These are phyloP conservation scores for Beauveria sp. DNA, from an alignment of 2,329 filamentous ascomycete species.

Conservation along the genomic window DNA sequence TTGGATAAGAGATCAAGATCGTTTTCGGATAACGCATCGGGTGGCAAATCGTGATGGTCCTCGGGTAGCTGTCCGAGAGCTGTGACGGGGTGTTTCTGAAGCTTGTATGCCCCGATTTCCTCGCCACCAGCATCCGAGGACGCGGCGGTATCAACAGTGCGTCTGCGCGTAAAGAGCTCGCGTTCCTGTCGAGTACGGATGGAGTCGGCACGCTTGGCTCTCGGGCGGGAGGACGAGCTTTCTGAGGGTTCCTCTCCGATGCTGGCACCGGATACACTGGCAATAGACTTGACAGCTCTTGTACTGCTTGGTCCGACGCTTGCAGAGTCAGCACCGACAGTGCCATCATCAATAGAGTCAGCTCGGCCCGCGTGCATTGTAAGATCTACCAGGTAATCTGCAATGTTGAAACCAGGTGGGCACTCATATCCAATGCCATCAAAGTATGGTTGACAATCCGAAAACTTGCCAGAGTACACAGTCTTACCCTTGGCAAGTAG, in stretches of 20 bases:
- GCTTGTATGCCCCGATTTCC: conserved; percentile 42
- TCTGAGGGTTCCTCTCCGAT: conserved; percentile 60
- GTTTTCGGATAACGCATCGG: conserved; percentile 54
- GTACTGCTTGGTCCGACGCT: conserved; percentile 80
- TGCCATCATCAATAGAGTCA: conserved; percentile 47
- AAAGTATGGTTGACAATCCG: conserved; percentile 85
- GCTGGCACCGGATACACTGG: conserved; percentile 72
- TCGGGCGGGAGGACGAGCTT: conserved; percentile 56
- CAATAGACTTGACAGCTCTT: conserved; percentile 80
- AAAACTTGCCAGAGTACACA: conserved; percentile 89
- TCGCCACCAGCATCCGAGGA: conserved; percentile 49
- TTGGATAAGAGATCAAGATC: conserved; percentile 77
- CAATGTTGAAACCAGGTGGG: conserved; percentile 96
- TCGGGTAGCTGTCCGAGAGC: conserved; percentile 54
- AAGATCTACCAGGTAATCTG: conserved; percentile 92
- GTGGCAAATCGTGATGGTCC: conserved; percentile 58
- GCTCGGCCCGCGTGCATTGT: conserved; percentile 85
- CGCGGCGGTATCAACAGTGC: conserved; percentile 55
- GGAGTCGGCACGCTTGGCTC: conserved; percentile 66
- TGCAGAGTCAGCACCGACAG: conserved; percentile 45
- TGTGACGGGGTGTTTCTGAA: conserved; percentile 38
- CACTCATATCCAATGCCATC: conserved; percentile 87
- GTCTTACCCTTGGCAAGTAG: conserved; percentile 81
- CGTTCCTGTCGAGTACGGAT: conserved; percentile 80
- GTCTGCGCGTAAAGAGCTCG: conserved; percentile 78